A percentile compares a stretch with the other conserved stretches of the same genome.
phyloP scores from a whole-genome alignment of 2,329 filamentous ascomycete species.

The Fusarium gaditjirri region DNA sequence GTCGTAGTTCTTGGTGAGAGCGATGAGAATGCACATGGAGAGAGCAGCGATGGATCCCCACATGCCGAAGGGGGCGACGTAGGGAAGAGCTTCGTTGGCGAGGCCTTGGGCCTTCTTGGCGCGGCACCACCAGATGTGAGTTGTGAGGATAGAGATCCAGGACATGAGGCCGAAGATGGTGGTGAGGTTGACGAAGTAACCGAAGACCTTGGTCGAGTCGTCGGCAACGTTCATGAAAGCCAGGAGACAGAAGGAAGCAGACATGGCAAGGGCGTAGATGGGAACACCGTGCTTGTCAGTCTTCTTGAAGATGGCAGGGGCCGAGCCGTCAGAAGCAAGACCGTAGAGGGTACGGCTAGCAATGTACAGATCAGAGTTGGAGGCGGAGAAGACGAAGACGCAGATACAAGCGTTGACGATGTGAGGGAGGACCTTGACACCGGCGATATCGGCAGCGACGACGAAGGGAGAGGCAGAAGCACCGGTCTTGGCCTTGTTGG shows the following conservation, averaged over 20 bases:
- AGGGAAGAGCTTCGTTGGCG: conserved; percentile 66
- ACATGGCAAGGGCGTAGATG: conserved; percentile 70
- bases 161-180: conserved; percentile 74
- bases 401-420: conserved; percentile 80
- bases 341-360: conserved; percentile 79
- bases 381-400: conserved; percentile 79
- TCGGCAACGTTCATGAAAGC: conserved; percentile 74
- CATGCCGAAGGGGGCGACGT: conserved; percentile 76
- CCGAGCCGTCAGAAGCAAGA: conserved; percentile 76
- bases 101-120: conserved; percentile 71
- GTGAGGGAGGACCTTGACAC: conserved; percentile 70
- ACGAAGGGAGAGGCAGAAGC: conserved; percentile 75
- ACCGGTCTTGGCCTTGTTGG: conserved; percentile 54
- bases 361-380: conserved; percentile 83
- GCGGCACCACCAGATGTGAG: conserved; percentile 73
- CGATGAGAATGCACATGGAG: conserved; percentile 76
- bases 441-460: conserved; percentile 73
- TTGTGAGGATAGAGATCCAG: conserved; percentile 75
- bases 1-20: conserved; percentile 84
- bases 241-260: conserved; percentile 70
- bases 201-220: conserved; percentile 67
- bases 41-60: conserved; percentile 75
- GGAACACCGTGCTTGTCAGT: conserved; percentile 80
- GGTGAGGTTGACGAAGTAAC: conserved; percentile 74
- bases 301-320: conserved; percentile 75